Conservation (phyloP, 2,329 filamentous ascomycete genomes). For the Lizonia empirigonia region DNA sequence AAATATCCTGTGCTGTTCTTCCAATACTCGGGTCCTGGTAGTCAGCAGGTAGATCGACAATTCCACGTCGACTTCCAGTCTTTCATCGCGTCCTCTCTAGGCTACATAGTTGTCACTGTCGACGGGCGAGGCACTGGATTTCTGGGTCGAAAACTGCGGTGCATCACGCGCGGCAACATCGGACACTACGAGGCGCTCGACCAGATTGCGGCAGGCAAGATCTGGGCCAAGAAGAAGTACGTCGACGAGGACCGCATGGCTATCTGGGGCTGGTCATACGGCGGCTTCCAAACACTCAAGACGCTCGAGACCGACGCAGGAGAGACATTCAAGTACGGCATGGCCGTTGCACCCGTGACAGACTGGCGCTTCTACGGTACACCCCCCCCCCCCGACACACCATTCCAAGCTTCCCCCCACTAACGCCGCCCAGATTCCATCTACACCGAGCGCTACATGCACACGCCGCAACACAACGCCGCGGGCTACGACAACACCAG, state of each 20-base stretch:
- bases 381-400: background rate
- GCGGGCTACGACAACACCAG: conserved; percentile 76
- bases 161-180: conserved; percentile 80
- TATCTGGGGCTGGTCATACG: conserved; percentile 99
- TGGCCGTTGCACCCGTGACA: conserved; percentile 98
- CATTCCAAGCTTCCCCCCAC: conserved; percentile 1
- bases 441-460: conserved; percentile 98
- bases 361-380: conserved; percentile 90
- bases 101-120: conserved; percentile 93
- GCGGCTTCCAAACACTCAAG: conserved; percentile 94
- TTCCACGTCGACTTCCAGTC: conserved; percentile 90
- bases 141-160: conserved; percentile 82
- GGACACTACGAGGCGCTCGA: conserved; percentile 85
- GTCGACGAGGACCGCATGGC: conserved; percentile 82
- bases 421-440: conserved; percentile 66
- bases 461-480: conserved; percentile 82
- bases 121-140: conserved; percentile 93
- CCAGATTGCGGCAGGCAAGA: conserved; percentile 87
- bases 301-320: conserved; percentile 91
- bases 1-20: conserved; percentile 94
- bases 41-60: conserved; percentile 79
- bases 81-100: conserved; percentile 82
- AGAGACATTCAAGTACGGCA: conserved; percentile 90
- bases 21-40: conserved; percentile 93
- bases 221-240: conserved; percentile 81